Evolutionary conservation across 202 grass and related monocot genomes (phyloP).

Genomic region (Saccharum hybrid): DNA sequence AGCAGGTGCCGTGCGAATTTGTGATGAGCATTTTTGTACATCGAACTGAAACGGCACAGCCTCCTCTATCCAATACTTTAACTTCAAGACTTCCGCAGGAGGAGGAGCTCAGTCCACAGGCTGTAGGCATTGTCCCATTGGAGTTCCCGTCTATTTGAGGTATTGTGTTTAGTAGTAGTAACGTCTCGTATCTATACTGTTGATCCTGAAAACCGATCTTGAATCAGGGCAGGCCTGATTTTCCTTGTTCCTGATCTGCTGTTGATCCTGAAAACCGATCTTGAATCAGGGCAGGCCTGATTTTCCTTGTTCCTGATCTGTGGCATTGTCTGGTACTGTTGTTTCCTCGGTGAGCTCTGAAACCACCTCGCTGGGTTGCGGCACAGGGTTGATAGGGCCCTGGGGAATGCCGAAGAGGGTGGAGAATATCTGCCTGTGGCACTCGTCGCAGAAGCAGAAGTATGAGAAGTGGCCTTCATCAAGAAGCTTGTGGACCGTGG

Average conservation of each 20-base stretch:
- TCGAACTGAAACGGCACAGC: conserved; percentile 12
- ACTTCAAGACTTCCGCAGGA: background rate
- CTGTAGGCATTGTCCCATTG: too few species aligned
- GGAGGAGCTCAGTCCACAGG: conserved; percentile 4
- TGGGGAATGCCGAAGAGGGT: conserved; percentile 87
- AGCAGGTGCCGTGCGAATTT: conserved; percentile 37
- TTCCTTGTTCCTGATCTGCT: too few species aligned
- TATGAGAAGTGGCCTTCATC: conserved; percentile 95
- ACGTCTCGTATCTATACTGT: conserved; percentile 49
- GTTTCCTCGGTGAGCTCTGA: conserved; percentile 49
- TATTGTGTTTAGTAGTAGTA: conserved; percentile 49
- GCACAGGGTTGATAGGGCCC: conserved; percentile 53
- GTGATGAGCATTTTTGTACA: conserved; percentile 41
- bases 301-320: conserved; percentile 5
- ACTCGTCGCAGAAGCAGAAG: conserved; percentile 89
- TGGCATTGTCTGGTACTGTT: conserved; percentile 36
- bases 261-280: too few species aligned
- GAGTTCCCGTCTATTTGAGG: conserved; percentile 33
- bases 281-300: too few species aligned
- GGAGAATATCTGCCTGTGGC: conserved; percentile 92
- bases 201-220: background rate
- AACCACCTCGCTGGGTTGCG: conserved; percentile 31
- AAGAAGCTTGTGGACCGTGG: conserved; percentile 75
- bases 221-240: too few species aligned
- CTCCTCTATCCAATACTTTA: conserved; percentile 11